Evolutionary conservation across 2,329 filamentous ascomycete genomes (phyloP).

Genomic region (Aspergillus sojae): DNA sequence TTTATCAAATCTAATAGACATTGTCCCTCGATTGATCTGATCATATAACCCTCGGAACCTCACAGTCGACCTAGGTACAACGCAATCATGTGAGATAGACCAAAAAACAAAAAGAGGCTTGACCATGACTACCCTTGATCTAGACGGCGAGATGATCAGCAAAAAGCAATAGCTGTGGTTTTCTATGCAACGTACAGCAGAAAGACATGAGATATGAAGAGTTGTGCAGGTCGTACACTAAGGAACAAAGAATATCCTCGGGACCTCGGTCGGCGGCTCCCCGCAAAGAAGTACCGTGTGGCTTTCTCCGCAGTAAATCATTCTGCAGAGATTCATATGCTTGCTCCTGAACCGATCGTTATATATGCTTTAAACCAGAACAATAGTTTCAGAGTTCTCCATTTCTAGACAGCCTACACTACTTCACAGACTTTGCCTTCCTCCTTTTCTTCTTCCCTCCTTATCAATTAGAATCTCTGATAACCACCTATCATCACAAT

Average conservation of each 20-base stretch:
- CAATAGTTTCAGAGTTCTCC: slow-evolving; percentile 3
- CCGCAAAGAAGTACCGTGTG: slow-evolving; percentile 25
- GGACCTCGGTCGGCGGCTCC: slow-evolving; percentile 36
- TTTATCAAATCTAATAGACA: background rate
- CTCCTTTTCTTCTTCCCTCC: background rate
- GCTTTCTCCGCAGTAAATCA: slow-evolving; percentile 11
- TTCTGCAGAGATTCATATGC: slow-evolving; percentile 6
- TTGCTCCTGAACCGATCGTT: background rate
- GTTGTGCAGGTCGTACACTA: background rate
- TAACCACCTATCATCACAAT: slow-evolving; percentile 39
- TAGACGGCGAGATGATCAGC: background rate
- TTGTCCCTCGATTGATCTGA: background rate
- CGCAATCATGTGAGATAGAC: background rate
- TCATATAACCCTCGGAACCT: background rate
- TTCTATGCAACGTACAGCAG: background rate
- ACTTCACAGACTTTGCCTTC: background rate
- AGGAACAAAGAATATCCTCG: slow-evolving; percentile 24
- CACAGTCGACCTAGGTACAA: background rate
- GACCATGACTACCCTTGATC: background rate
- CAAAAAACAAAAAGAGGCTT: background rate
- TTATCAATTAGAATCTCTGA: background rate
- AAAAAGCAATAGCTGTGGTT: background rate
- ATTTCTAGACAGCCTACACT: background rate
- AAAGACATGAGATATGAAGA: background rate
- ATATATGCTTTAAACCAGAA: no score